Base-by-base conservation (phyloP, 257 asterid species). In the Echium plantagineum region DNA sequence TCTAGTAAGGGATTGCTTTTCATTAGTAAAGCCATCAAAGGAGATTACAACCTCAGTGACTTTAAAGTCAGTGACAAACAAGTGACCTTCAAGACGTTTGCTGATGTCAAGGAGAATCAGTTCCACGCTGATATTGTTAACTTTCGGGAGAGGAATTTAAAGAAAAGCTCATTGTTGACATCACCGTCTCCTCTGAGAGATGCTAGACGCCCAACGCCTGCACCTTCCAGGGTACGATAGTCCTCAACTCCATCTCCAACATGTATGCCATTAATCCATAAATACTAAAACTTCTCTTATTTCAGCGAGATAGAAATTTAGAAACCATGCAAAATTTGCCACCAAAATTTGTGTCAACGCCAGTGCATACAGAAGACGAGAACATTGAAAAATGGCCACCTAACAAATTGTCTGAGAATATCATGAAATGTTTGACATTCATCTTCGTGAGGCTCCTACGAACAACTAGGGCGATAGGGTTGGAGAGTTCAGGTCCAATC, bases 361-460 rank as follows among this genome's bases (percentile, higher is more conserved):
- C 95, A 32, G 19, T 79, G 7, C 83, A 75, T 3, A 9, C 78
- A 2, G 95, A 77, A 48, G 97, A 88, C 57, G 94, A 91, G 20
- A 78, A 57, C 75, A 75, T 81, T 20, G 81, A 79, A n/a, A 74
- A 76, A 66, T 86, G 82, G 87, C 18, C 87, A 1, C 96, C 98
- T 7, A 93, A 93, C 81, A 93, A 88, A 83, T 55, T 93, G 38
- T 86, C 98, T 0, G 97, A 93, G 78, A 89, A 78, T 77, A 77
- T 88, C 12, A 81, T 85, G 87, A 93, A 89, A 80, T 86, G 95
- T 59, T 66, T 91, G 71, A 26, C 83, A 18, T 82, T 82, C 70
- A 86, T 91, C 9, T 91, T 61, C 58, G 85, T 86, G 47, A 78
- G 98, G 46, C 77, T 89, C 6, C 83, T 89, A 0, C 71, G 98